Evolutionary conservation across 2,329 filamentous ascomycete genomes (phyloP), one percentile per base, ranked within the genome.

Genomic region (Trichophyton rubrum): DNA sequence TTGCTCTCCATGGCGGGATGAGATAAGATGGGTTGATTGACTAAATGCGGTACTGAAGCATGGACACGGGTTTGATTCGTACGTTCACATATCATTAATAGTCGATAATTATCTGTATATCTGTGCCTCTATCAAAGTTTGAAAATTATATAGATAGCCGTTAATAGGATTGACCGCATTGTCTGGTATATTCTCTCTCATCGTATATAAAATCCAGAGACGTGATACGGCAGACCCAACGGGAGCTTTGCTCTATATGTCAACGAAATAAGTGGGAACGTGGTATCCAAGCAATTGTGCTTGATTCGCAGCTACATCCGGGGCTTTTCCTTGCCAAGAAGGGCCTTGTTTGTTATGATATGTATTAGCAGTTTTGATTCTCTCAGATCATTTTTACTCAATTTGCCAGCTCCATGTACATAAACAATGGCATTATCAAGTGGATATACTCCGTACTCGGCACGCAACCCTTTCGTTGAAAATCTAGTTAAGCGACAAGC

Each of bases 21-120:
- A 53, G 49, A 53, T 53, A 53, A 53, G 49, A 53, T 33, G 49
- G 49, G 30, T 53, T 53, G 49, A 53, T 53, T 53, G 49, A 53
- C 13, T 53, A 33, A 53, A 53, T 33, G 22, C 24, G 49, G 49
- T 3, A 15, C 22, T 24, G 49, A 53, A 33, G 49, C 49, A 53
- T 33, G 49, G 49, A 15, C 49, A 30, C 33, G 27, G 49, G 49
- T 30, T 53, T 53, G 49, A 30, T 53, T 53, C 49, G 3, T 53
- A 30, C 49, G 49, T 53, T 22, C 49, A 53, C 27, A 53, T 53
- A 53, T 33, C 22, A 53, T 30, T 53, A 53, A 30, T 53, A 11
- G 49, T 53, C 15, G 11, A 30, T 15, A 30, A 53, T n/a, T 33
- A 53, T 15, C 40, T 43, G 40, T 33, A 53, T 30, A 30, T 30